A percentile compares a stretch with the other conserved stretches of the same genome.
These are phyloP conservation scores for Xerophyta viscosa DNA, from an alignment of 106 monocot species.

Conservation along the genomic window DNA sequence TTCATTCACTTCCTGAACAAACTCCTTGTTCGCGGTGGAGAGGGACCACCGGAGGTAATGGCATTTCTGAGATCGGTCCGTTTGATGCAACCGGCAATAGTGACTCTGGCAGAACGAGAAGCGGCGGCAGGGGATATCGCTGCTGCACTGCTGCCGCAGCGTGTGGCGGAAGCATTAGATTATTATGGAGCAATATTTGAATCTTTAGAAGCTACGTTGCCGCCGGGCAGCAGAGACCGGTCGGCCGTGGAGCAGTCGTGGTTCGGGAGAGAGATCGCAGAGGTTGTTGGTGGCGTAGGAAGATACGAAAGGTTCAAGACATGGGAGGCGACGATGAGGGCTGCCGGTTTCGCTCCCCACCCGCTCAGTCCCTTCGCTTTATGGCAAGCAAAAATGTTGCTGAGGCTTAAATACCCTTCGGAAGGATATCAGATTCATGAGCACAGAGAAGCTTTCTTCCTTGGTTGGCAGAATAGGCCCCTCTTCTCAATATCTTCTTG, in stretches of 20 bases:
- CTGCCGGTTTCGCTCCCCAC: slow-evolving; percentile 25
- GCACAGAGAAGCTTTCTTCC: slow-evolving; percentile 54
- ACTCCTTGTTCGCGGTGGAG: slow-evolving; percentile 15
- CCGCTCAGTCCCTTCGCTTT: slow-evolving; percentile 56
- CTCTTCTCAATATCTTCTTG: slow-evolving; percentile 99
- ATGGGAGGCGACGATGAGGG: slow-evolving; percentile 58
- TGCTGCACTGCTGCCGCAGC: slow-evolving; percentile 31
- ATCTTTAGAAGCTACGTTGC: slow-evolving; percentile 80
- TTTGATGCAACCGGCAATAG: slow-evolving; percentile 60
- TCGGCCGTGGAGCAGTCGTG: slow-evolving; percentile 68
- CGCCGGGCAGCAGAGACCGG: slow-evolving; percentile 61
- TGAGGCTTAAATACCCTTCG: slow-evolving; percentile 82
- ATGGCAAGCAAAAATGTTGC: slow-evolving; percentile 77
- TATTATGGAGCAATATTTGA: slow-evolving; percentile 86
- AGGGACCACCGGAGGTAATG: slow-evolving; percentile 5
- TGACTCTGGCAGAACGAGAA: slow-evolving; percentile 86
- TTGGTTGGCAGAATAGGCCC: slow-evolving; percentile 76
- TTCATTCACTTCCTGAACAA: slow-evolving; percentile 69
- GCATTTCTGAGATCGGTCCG: slow-evolving; percentile 32
- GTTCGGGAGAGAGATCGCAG: slow-evolving; percentile 68
- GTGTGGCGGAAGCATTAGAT: slow-evolving; percentile 59
- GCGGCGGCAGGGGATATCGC: slow-evolving; percentile 14
- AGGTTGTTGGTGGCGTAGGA: slow-evolving; percentile 39
- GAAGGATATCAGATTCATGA: slow-evolving; percentile 76
- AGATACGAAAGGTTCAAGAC: slow-evolving; percentile 45